Conservation (phyloP, 2,329 filamentous ascomycete species). For the Cercospora citrullina region DNA sequence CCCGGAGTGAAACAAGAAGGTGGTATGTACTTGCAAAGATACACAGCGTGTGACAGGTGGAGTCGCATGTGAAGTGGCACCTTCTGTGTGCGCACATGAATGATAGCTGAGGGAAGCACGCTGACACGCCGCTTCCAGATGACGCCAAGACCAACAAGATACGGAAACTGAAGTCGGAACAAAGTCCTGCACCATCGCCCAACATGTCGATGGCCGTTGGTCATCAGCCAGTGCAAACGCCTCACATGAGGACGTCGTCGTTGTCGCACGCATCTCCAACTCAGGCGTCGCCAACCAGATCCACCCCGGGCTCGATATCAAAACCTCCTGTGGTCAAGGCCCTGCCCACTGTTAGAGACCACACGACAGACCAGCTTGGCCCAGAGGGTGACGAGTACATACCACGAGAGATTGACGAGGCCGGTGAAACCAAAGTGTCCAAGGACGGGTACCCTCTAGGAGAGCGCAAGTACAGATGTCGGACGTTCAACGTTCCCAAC, state of each 20-base stretch:
- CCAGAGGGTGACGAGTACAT: slow-evolving; percentile 91
- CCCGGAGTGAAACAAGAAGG: slow-evolving; percentile 57
- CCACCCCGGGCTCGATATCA: slow-evolving; percentile 63
- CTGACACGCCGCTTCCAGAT: slow-evolving; percentile 40
- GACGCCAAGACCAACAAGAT: slow-evolving; percentile 53
- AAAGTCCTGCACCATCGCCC: slow-evolving; percentile 30
- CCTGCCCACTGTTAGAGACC: slow-evolving; percentile 90
- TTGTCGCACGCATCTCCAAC: slow-evolving; percentile 55
- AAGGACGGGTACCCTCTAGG: slow-evolving; percentile 78
- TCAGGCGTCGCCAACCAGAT: slow-evolving; percentile 69
- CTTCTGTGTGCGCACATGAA: background rate
- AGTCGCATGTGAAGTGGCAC: background rate
- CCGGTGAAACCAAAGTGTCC: slow-evolving; percentile 91
- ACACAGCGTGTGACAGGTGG: slow-evolving; percentile 2
- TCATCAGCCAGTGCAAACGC: slow-evolving; percentile 52
- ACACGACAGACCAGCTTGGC: slow-evolving; percentile 93
- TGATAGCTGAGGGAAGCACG: slow-evolving; percentile 9
- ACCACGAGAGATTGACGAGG: slow-evolving; percentile 87
- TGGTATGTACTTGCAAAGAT: slow-evolving; percentile 61
- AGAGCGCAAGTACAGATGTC: slow-evolving; percentile 83
- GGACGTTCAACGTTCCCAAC: slow-evolving; percentile 89
- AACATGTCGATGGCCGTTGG: slow-evolving; percentile 53
- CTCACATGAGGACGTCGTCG: slow-evolving; percentile 53
- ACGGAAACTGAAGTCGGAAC: slow-evolving; percentile 32
- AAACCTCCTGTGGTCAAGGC: slow-evolving; percentile 84